Percentiles rank a stretch among this genome's conserved stretches.
These are phyloP conservation scores for Cryptosporidium sp. DNA, from an alignment of 169 alveolate species.

Conservation along the genomic window DNA sequence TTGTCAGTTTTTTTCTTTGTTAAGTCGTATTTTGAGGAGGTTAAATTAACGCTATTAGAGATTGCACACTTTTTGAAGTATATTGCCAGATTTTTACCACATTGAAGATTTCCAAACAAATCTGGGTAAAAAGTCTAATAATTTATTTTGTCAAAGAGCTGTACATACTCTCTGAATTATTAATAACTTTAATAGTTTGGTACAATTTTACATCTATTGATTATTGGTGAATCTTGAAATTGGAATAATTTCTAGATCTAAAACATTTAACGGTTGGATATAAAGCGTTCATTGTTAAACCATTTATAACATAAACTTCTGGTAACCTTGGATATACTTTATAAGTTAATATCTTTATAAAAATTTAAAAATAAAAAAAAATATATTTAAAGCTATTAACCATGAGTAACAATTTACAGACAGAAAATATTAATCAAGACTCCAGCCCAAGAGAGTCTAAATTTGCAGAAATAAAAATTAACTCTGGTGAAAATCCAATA, in stretches of 20 bases:
- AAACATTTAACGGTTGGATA: background rate
- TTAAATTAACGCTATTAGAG: background rate
- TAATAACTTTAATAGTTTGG: background rate
- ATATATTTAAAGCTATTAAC: background rate
- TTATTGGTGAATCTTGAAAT: background rate
- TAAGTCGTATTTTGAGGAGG: background rate
- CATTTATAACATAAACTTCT: background rate
- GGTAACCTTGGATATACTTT: background rate
- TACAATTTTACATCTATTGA: background rate
- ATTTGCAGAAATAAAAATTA: constrained; percentile 44
- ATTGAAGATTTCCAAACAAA: background rate
- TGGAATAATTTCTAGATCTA: background rate
- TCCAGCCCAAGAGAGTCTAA: constrained; percentile 23
- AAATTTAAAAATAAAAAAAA: constrained; percentile 16
- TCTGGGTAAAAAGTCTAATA: background rate
- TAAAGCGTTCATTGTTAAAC: background rate
- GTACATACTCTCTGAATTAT: background rate
- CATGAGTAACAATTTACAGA: constrained; percentile 26
- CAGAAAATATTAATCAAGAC: constrained; percentile 27
- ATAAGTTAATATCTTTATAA: background rate
- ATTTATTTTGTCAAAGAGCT: background rate
- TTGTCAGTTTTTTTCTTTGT: background rate
- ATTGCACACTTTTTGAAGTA: background rate
- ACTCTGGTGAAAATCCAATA: constrained; percentile 43
- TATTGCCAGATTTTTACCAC: background rate